Evolutionary conservation across 495 filamentous ascomycete genomes (phyloP).

Genomic region (Penicillium paxilli): DNA sequence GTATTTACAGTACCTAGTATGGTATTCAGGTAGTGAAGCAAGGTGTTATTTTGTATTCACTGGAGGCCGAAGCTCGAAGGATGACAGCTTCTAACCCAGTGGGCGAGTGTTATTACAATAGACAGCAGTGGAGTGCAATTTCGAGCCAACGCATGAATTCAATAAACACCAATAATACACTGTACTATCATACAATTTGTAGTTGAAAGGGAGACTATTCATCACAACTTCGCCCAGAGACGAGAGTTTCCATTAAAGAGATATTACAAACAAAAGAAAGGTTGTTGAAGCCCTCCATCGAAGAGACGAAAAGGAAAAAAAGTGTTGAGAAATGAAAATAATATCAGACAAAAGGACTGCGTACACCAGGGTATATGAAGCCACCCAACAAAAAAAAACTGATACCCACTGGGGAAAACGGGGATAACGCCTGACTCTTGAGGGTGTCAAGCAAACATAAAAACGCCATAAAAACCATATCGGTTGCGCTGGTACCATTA

Average conservation of each 20-base stretch:
- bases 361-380: slow-evolving; percentile 29
- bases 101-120: too few species aligned
- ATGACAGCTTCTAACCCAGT: too few species aligned
- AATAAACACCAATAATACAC: too few species aligned
- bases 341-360: slow-evolving; percentile 7
- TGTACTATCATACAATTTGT: too few species aligned
- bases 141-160: too few species aligned
- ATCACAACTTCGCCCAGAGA: too few species aligned
- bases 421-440: slow-evolving; percentile 23
- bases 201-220: too few species aligned
- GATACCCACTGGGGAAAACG: slow-evolving; percentile 22
- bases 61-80: too few species aligned
- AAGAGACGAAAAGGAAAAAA: not conserved
- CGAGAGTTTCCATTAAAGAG: not conserved
- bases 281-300: not conserved
- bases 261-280: not conserved
- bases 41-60: too few species aligned
- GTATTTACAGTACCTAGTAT: too few species aligned
- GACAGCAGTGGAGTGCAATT: too few species aligned
- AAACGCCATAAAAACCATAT: slow-evolving; percentile 20
- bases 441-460: slow-evolving; percentile 23
- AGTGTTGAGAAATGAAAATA: not conserved
- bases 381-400: slow-evolving; percentile 12
- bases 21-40: too few species aligned
- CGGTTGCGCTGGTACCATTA: not conserved